Evolutionary conservation across 2,329 filamentous ascomycete species (phyloP).

Genomic region (Xylariaceae sp.): DNA sequence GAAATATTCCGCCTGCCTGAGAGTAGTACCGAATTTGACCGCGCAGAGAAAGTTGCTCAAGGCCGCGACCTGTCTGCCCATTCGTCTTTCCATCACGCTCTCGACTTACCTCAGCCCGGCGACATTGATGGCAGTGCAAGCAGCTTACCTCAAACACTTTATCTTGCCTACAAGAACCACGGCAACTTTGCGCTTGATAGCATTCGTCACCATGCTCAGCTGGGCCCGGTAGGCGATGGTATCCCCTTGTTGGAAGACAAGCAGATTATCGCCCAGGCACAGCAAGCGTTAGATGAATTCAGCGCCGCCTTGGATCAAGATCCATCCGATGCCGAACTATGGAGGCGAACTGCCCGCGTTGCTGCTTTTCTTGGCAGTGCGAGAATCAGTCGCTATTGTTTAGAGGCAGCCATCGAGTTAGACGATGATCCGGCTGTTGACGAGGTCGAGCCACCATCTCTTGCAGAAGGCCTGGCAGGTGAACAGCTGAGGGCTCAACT

Average conservation of each 20-base stretch:
- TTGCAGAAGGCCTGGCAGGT: constrained; percentile 60
- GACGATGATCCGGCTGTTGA: constrained; percentile 62
- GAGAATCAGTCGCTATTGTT: constrained; percentile 56
- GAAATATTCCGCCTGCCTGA: constrained; percentile 94
- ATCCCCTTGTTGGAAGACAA: constrained; percentile 37
- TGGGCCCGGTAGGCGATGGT: constrained; percentile 25
- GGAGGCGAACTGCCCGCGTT: constrained; percentile 57
- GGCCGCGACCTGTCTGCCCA: constrained; percentile 45
- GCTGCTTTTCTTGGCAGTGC: constrained; percentile 54
- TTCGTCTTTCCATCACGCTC: constrained; percentile 43
- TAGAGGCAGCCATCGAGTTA: constrained; percentile 63
- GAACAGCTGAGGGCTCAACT: constrained; percentile 57
- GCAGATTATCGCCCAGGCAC: constrained; percentile 37
- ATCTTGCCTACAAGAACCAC: constrained; percentile 92
- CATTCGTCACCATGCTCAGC: constrained; percentile 51
- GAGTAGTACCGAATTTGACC: constrained; percentile 76
- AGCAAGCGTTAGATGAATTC: constrained; percentile 53
- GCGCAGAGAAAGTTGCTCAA: constrained; percentile 57
- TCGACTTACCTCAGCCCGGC: constrained; percentile 57
- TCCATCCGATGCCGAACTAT: constrained; percentile 63
- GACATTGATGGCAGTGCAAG: constrained; percentile 71
- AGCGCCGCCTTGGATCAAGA: constrained; percentile 58
- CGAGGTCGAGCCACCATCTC: constrained; percentile 58
- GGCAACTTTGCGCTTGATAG: constrained; percentile 85
- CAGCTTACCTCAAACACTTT: constrained; percentile 82